Base-by-base conservation (phyloP, 2,329 filamentous ascomycete species). In the Massarina eburnea region DNA sequence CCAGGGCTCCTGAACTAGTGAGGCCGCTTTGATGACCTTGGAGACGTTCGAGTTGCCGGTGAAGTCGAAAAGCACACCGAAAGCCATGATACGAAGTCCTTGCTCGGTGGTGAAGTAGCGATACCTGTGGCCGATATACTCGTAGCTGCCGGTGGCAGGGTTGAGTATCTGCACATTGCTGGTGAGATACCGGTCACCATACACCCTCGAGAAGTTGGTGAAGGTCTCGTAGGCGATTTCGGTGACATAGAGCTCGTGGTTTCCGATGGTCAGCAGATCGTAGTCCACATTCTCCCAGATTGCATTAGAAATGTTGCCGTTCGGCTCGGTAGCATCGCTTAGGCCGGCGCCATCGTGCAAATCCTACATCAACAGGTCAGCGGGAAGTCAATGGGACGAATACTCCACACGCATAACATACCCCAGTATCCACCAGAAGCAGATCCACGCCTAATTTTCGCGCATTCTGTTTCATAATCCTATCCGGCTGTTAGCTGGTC, bases 311-410 rank as follows among this genome's bases (percentile, higher is more conserved):
- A 81, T 52, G 32, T 73, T 67, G 34, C 81, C 83, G 50, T 85
- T 82, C 2, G 77, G 76, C 1, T 62, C 68, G 0, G 82, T 85
- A 5, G 78, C 79, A 61, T 86, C 83, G 34, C 78, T 82, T 37
- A 86, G 67, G 1, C 83, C 83, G 21, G 80, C 80, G 2, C 84
- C 83, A 50, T 86, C 83, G 58, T 86, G 83, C n/a, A 86, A 68
- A 61, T 86, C 83, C 75, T 75, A 40, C 17, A 19, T 24, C 5
- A 26, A 14, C 24, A 20, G 12, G 35, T 38, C 20, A 38, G 21
- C 19, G 24, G 22, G 27, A 26, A 21, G 32, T 14, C 20, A 30
- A 30, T 14, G 7, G 12, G n/a, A 14, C 7, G 5, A 18, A 39
- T 19, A 47, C 3, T 10, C 8, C 27, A 14, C n/a, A 4, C 27